Base-by-base conservation (phyloP, 129 eudicot genomes). In the Logfia minima region DNA sequence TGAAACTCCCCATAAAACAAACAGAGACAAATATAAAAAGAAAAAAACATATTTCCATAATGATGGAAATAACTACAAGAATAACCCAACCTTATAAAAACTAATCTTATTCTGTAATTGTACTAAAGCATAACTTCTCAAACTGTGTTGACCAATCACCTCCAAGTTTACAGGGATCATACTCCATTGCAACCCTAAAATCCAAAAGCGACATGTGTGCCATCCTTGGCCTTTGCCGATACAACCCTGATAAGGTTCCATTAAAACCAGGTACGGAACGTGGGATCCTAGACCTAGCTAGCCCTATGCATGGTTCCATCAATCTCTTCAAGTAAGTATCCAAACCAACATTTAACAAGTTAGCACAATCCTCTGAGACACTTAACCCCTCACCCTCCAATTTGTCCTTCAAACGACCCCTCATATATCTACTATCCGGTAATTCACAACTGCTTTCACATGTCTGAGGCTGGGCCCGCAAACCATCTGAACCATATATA, bases 301-400 rank as follows among this genome's bases (percentile, higher is more conserved):
- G 62, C 61, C 84, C 81, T 7, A 89, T 39, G 79, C 92, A 91
- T 13, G 97, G 93, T 67, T 88, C 96, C 35, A 94, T 83, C 79
- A 94, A 69, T 83, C 89, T 85, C 85, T 91, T 94, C 85, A 94
- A 41, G 75, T 51, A 94, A 39, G 68, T 92, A 82, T 94, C 94
- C 87, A 94, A 86, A 24, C 93, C 86, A 74, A 76, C 84, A 74
- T 94, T 94, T 66, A 91, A 35, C 82, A 94, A 45, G 60, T 89
- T 85, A 11, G 80, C 89, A 72, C 86, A 86, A 4, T 89, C 93
- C 28, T 86, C 62, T 6, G 96, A 84, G 5, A 91, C 58, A 21
- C 83, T 80, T 41, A 91, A 21, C 22, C 93, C 94, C 71, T 91
- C 94, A 22, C 4, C 24, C 32, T 86, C 87, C 88, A 94, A 48